Evolutionary conservation across 192 early-diverging fungal genomes (phyloP).

Genomic region (Thoreauomyces humboldtii): DNA sequence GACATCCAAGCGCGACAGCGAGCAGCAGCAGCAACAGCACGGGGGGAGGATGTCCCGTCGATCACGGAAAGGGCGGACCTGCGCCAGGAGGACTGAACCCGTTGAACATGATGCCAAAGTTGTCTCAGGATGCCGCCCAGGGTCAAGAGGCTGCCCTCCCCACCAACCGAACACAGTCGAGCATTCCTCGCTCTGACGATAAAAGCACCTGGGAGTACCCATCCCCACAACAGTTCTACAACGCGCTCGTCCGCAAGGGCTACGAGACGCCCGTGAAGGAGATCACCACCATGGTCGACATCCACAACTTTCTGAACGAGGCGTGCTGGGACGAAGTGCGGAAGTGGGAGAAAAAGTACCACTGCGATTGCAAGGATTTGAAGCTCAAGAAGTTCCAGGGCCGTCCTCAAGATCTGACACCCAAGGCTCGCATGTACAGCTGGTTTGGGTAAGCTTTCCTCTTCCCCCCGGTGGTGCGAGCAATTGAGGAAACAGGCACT

Average conservation of each 20-base stretch:
- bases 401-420: constrained; percentile 77
- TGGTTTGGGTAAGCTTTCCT: constrained; percentile 63
- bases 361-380: constrained; percentile 58
- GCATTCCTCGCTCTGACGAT: constrained; percentile 64
- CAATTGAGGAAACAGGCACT: too few species aligned
- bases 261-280: constrained; percentile 77
- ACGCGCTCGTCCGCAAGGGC: constrained; percentile 90
- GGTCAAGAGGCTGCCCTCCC: constrained; percentile 73
- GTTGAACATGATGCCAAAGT: constrained; percentile 88
- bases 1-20: background rate
- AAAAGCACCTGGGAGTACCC: constrained; percentile 45
- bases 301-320: constrained; percentile 98
- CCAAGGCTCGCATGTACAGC: constrained; percentile 65
- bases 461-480: too few species aligned
- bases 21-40: background rate
- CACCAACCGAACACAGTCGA: constrained; percentile 75
- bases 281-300: constrained; percentile 90
- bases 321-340: constrained; percentile 91
- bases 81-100: constrained; percentile 58
- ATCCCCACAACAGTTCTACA: constrained; percentile 78
- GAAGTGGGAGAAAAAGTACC: constrained; percentile 77
- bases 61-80: constrained; percentile 39
- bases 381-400: constrained; percentile 80
- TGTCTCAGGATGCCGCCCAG: constrained; percentile 63
- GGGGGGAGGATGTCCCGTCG: constrained; percentile 49